These are phyloP conservation scores for Akanthomyces muscarius DNA, from an alignment of 2,329 filamentous ascomycete species.

Conservation along the genomic window DNA sequence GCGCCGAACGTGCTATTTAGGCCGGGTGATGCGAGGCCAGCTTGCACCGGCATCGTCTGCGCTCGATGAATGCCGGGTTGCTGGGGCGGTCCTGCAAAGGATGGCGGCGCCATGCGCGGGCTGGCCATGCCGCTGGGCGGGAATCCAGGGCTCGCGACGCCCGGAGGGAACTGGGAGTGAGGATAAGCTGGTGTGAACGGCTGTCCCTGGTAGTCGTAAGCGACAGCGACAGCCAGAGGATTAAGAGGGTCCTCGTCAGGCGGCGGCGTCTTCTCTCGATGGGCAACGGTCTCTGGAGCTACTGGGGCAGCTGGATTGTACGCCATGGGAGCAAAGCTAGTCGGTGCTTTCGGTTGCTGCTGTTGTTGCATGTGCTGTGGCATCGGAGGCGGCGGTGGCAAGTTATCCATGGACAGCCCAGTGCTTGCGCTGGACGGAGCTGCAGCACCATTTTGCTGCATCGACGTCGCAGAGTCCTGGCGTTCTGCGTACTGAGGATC, in stretches of 20 bases:
- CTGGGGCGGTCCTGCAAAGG: slow-evolving; percentile 34
- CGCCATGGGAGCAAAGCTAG: slow-evolving; percentile 59
- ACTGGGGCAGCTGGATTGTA: slow-evolving; percentile 78
- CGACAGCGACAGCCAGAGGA: slow-evolving; percentile 55
- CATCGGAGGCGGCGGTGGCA: slow-evolving; percentile 25
- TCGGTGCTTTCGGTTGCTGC: slow-evolving; percentile 11
- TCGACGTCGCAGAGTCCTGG: slow-evolving; percentile 21
- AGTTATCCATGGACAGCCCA: slow-evolving; percentile 19
- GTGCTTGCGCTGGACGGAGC: slow-evolving; percentile 20
- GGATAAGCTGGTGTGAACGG: slow-evolving; percentile 52
- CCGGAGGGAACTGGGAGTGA: slow-evolving; percentile 41
- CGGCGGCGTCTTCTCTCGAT: slow-evolving; percentile 77
- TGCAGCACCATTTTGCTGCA: slow-evolving; percentile 22
- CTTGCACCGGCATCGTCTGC: slow-evolving; percentile 45
- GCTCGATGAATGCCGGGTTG: slow-evolving; percentile 47
- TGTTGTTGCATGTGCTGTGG: slow-evolving; percentile 28
- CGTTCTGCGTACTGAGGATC: slow-evolving; percentile 45
- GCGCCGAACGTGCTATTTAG: slow-evolving; percentile 42
- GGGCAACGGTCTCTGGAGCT: slow-evolving; percentile 65
- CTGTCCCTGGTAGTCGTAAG: slow-evolving; percentile 51
- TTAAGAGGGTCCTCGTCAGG: slow-evolving; percentile 60
- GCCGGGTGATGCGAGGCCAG: slow-evolving; percentile 36
- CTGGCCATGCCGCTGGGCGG: slow-evolving; percentile 33
- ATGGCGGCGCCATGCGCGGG: slow-evolving; percentile 40
- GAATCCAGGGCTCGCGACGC: slow-evolving; percentile 38